phyloP scores from a whole-genome alignment of 306 rosid genomes.

The Senna siamea region DNA sequence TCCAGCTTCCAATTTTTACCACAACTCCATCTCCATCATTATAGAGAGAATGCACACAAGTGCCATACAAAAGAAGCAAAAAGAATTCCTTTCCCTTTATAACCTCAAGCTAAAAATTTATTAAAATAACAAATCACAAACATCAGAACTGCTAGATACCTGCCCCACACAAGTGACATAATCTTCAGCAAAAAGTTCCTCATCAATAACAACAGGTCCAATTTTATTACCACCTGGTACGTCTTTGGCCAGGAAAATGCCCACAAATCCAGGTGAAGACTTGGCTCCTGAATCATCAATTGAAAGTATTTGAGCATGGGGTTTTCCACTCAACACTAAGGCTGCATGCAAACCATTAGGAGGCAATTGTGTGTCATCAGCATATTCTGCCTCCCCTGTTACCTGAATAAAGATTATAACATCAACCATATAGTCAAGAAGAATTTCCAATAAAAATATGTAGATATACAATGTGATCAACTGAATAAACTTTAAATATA shows the following conservation, averaged over 20 bases:
- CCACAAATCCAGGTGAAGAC: constrained; percentile 76
- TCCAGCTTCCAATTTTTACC: constrained; percentile 1
- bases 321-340: constrained; percentile 80
- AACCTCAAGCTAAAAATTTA: constrained; percentile 22
- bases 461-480: constrained; percentile 1
- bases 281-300: constrained; percentile 70
- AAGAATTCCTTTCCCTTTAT: constrained; percentile 29
- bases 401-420: constrained; percentile 58
- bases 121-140: constrained; percentile 10
- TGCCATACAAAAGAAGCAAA: constrained; percentile 23
- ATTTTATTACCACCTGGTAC: constrained; percentile 72
- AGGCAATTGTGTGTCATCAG: constrained; percentile 75
- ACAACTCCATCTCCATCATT: constrained; percentile 15
- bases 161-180: constrained; percentile 90
- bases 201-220: constrained; percentile 77
- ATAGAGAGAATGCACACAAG: constrained; percentile 11
- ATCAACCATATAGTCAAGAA: constrained; percentile 31
- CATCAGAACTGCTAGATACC: constrained; percentile 50
- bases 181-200: constrained; percentile 84
- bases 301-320: constrained; percentile 84
- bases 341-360: constrained; percentile 84
- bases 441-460: constrained; percentile 16
- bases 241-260: constrained; percentile 71
- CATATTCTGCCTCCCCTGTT: constrained; percentile 92
- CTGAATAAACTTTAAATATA: neutral